Conservation (phyloP, 352 stramenopile species). For the Peronospora farinosa region DNA sequence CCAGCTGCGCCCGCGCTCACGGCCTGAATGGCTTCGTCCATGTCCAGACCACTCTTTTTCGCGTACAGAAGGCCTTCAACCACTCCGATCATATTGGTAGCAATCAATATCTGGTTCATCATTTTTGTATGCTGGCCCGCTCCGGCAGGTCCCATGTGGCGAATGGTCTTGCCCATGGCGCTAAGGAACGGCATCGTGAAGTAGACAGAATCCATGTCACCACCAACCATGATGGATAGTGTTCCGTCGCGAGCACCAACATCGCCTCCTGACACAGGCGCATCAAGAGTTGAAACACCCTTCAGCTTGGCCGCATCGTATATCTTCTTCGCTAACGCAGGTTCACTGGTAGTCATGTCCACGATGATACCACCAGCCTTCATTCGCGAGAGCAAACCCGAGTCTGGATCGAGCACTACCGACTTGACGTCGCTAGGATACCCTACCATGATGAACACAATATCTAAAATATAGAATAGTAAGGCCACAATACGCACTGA, state of each 20-base stretch:
- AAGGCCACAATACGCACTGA: background rate
- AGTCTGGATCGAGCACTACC: constrained; percentile 64
- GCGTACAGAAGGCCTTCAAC: constrained; percentile 86
- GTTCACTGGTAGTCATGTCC: constrained; percentile 88
- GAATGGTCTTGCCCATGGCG: constrained; percentile 86
- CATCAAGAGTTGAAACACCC: constrained; percentile 69
- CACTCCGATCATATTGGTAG: constrained; percentile 86
- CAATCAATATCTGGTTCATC: constrained; percentile 89
- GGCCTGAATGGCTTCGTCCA: constrained; percentile 82
- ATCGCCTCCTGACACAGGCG: constrained; percentile 83
- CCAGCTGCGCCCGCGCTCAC: constrained; percentile 81
- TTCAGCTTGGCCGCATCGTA: constrained; percentile 65
- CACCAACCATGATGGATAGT: constrained; percentile 88
- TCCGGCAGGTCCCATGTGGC: constrained; percentile 80
- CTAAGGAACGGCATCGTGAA: constrained; percentile 81
- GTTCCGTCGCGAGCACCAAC: constrained; percentile 81
- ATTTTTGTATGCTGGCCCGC: constrained; percentile 88
- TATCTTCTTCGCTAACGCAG: constrained; percentile 85
- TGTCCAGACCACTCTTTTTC: constrained; percentile 80
- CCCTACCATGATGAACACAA: constrained; percentile 88
- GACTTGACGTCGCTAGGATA: constrained; percentile 80
- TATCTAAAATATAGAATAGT: constrained; percentile 38
- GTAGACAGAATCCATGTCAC: constrained; percentile 78
- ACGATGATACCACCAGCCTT: constrained; percentile 79
- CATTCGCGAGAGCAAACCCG: constrained; percentile 60